These are phyloP conservation scores for thale cress (Arabidopsis thaliana) DNA, from an alignment of 345 rosid species.

Conservation along the genomic window DNA sequence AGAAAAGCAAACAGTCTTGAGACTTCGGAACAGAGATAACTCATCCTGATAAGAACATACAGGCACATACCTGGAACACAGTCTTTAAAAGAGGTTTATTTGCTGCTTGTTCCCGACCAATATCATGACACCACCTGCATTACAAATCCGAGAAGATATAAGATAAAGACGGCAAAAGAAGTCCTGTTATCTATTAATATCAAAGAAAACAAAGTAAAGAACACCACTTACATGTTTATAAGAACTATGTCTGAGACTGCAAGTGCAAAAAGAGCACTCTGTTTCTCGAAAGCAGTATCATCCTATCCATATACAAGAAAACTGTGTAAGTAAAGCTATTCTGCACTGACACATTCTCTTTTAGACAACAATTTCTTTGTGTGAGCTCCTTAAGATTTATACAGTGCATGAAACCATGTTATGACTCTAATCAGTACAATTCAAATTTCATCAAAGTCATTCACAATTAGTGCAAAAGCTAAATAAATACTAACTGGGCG, in stretches of 20 bases:
- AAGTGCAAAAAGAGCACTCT: constrained; percentile 98
- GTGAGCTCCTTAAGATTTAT: not conserved
- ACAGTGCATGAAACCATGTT: constrained; percentile 10
- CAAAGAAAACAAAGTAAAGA: constrained; percentile 18
- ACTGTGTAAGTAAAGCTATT: constrained; percentile 25
- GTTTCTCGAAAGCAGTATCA: constrained; percentile 99
- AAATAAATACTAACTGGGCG: not conserved
- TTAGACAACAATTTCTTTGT: not conserved
- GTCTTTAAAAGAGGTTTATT: constrained; percentile 97
- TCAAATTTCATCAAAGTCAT: constrained; percentile 5
- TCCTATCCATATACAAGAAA: constrained; percentile 57
- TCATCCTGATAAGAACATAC: constrained; percentile 29
- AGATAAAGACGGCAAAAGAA: constrained; percentile 18
- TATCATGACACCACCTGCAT: constrained; percentile 99
- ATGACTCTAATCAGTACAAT: constrained; percentile 19
- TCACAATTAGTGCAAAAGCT: constrained; percentile 15
- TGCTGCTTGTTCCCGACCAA: constrained; percentile 99
- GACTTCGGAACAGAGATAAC: constrained; percentile 31
- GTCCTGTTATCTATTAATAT: constrained; percentile 1
- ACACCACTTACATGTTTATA: constrained; percentile 84
- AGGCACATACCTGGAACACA: constrained; percentile 82
- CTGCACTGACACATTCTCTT: constrained; percentile 4
- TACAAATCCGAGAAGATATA: constrained; percentile 32
- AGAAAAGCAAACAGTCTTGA: constrained; percentile 4
- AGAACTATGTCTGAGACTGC: constrained; percentile 99